phyloP scores from a whole-genome alignment of 495 filamentous ascomycete genomes.

The Penicillium ochrochloron region DNA sequence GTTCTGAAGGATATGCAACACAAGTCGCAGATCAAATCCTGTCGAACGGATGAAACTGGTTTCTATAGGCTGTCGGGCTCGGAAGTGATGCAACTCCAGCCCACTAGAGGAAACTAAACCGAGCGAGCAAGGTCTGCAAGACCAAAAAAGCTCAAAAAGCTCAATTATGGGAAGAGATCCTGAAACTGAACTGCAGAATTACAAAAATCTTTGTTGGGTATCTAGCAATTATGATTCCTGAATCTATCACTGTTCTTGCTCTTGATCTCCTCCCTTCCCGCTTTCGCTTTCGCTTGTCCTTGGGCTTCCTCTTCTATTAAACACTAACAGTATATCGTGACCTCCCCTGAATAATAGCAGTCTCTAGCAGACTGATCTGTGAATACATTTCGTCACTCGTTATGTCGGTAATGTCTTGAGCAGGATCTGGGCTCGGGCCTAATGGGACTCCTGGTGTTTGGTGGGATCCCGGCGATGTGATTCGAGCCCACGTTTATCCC shows the following conservation, averaged over 20 bases:
- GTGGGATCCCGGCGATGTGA: not conserved
- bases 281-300: not conserved
- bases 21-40: not conserved
- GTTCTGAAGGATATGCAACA: not conserved
- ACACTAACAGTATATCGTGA: not conserved
- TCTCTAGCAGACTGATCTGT: not conserved
- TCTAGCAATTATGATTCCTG: not conserved
- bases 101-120: constrained; percentile 25
- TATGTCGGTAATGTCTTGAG: not conserved
- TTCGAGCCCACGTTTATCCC: not conserved
- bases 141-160: not conserved
- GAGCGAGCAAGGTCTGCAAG: constrained; percentile 2
- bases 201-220: not conserved
- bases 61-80: not conserved
- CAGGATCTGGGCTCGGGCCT: not conserved
- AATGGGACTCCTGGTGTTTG: not conserved
- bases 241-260: not conserved
- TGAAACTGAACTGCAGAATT: not conserved
- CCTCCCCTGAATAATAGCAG: not conserved
- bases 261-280: not conserved
- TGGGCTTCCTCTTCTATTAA: not conserved
- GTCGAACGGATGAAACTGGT: not conserved
- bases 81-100: constrained; percentile 23
- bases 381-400: not conserved
- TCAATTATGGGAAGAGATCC: not conserved